A percentile compares a stretch with the other conserved stretches of the same genome.
Conservation (phyloP, 345 rosid species). For the Populus ilicifolia region DNA sequence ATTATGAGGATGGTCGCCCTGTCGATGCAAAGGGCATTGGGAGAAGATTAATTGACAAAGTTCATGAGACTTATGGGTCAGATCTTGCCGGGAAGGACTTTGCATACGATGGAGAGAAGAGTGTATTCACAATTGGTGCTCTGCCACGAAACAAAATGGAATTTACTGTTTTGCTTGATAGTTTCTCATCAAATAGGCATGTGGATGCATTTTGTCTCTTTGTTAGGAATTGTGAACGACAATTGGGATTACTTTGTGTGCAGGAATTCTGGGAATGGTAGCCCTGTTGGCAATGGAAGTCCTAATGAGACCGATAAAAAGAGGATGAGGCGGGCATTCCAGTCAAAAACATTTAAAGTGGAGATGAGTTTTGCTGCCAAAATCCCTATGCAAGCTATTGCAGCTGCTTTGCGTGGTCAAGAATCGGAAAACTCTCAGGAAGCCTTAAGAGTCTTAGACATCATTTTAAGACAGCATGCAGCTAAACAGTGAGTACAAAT, state of each 20-base stretch:
- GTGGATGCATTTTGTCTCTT: background rate
- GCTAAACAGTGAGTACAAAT: conserved; percentile 62
- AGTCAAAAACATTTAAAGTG: conserved; percentile 60
- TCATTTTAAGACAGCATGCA: conserved; percentile 77
- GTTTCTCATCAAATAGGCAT: conserved; percentile 14
- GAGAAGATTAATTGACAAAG: conserved; percentile 20
- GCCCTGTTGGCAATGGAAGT: conserved; percentile 41
- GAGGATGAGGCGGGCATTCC: conserved; percentile 51
- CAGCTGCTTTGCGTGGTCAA: conserved; percentile 66
- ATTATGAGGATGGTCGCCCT: conserved; percentile 19
- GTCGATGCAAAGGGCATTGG: conserved; percentile 23
- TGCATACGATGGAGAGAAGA: conserved; percentile 34
- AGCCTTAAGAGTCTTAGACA: conserved; percentile 80
- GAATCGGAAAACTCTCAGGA: conserved; percentile 74
- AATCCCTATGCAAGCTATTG: conserved; percentile 82
- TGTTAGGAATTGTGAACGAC: background rate
- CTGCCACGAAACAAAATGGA: conserved; percentile 24
- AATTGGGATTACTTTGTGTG: conserved; percentile 9
- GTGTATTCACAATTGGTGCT: conserved; percentile 18
- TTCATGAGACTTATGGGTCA: conserved; percentile 20
- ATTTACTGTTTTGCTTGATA: conserved; percentile 26
- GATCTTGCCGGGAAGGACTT: conserved; percentile 24
- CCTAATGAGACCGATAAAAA: conserved; percentile 50
- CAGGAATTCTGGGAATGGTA: conserved; percentile 52
- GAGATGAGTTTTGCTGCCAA: conserved; percentile 71